Evolutionary conservation across 257 asterid species (phyloP).

Genomic region (Fraxinus anomala): DNA sequence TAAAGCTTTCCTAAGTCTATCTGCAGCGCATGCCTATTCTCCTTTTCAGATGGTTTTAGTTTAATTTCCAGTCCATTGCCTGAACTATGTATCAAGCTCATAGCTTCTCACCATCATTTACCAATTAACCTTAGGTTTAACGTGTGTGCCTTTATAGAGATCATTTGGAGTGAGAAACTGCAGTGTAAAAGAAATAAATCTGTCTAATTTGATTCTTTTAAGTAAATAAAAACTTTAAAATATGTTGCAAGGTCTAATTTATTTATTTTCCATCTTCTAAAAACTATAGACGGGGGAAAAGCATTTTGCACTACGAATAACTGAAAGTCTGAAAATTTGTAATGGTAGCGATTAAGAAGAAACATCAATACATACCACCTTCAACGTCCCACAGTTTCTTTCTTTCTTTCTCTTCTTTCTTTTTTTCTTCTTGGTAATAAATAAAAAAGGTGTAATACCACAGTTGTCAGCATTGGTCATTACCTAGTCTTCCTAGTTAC

Average conservation of each 20-base stretch:
- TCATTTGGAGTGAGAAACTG: neutral
- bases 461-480: neutral
- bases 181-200: neutral
- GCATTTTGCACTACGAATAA: neutral
- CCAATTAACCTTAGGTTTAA: neutral
- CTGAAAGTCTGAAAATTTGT: neutral
- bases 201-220: neutral
- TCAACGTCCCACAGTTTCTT: neutral
- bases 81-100: neutral
- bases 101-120: neutral
- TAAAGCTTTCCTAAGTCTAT: neutral
- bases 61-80: neutral
- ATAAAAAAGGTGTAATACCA: neutral
- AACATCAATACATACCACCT: neutral
- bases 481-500: neutral
- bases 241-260: neutral
- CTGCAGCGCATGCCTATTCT: neutral
- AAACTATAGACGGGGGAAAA: neutral
- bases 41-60: neutral
- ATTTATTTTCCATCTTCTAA: neutral
- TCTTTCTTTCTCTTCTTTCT: too few species aligned
- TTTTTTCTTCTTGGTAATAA: neutral
- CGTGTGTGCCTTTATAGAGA: neutral
- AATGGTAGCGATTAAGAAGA: too few species aligned
- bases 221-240: neutral